A percentile compares a stretch with the other conserved stretches of the same genome.
phyloP scores from a whole-genome alignment of 352 stramenopile genomes.

The Globisporangium cylindrosporum region DNA sequence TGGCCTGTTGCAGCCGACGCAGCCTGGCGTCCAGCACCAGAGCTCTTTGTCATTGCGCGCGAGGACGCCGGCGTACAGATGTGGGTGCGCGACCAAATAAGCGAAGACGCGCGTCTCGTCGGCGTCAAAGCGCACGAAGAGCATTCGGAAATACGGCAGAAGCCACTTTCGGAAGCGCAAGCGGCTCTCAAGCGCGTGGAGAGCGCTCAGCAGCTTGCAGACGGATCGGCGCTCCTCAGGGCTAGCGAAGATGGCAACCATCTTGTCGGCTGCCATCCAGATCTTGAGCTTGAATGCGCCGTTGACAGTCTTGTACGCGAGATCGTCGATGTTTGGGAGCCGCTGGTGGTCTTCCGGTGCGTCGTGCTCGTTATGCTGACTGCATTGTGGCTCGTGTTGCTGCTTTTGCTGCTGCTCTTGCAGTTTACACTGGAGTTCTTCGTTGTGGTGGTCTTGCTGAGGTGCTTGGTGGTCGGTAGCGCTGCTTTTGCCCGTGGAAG shows the following conservation, averaged over 20 bases:
- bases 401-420: not conserved
- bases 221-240: not conserved
- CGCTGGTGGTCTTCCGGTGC: not conserved
- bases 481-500: no score
- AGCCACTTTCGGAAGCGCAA: slow-evolving; percentile 1
- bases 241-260: not conserved
- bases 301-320: not conserved
- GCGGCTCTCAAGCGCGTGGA: not conserved
- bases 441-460: not conserved
- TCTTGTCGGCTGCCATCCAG: not conserved
- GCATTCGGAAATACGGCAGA: not conserved
- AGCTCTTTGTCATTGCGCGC: not conserved
- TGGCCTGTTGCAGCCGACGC: slow-evolving; percentile 1
- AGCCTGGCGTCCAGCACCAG: not conserved
- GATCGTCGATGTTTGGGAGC: not conserved
- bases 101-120: not conserved
- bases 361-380: not conserved
- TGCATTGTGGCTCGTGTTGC: not conserved
- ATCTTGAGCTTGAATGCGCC: not conserved
- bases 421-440: not conserved
- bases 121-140: not conserved
- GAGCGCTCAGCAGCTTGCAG: not conserved
- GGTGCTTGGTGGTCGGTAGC: not conserved
- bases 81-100: not conserved
- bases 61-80: not conserved